phyloP scores from a whole-genome alignment of 129 eudicot species.

The sunflower (Helianthus annuus) region DNA sequence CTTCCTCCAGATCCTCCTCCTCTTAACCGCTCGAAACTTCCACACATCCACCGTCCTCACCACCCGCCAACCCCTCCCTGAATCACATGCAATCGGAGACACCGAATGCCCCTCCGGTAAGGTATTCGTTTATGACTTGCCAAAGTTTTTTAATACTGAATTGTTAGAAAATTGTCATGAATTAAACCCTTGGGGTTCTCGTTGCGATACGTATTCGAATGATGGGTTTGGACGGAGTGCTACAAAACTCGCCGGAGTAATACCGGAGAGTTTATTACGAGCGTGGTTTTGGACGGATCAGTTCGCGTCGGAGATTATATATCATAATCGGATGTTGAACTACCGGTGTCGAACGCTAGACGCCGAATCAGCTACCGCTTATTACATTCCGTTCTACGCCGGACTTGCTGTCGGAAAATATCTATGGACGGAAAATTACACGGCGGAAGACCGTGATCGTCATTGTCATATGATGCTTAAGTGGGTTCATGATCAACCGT shows the following conservation, averaged over 20 bases:
- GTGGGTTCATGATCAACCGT: conserved; percentile 62
- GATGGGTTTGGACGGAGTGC: conserved; percentile 60
- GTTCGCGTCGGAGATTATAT: conserved; percentile 71
- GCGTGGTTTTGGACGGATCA: conserved; percentile 96
- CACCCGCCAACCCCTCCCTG: not conserved
- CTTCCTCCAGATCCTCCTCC: conserved; percentile 36
- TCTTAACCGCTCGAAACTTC: conserved; percentile 48
- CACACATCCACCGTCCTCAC: conserved; percentile 38
- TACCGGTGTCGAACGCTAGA: conserved; percentile 68
- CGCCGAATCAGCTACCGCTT: conserved; percentile 69
- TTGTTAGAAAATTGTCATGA: conserved; percentile 56
- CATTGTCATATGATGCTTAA: conserved; percentile 62
- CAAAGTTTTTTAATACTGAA: conserved; percentile 9
- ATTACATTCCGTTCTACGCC: conserved; percentile 84
- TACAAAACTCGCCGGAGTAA: conserved; percentile 36
- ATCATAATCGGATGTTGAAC: conserved; percentile 63
- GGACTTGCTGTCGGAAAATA: conserved; percentile 84
- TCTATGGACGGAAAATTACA: conserved; percentile 52
- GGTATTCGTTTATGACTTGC: conserved; percentile 48
- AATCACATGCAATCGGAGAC: not conserved
- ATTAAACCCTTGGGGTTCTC: conserved; percentile 62
- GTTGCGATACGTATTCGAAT: conserved; percentile 68
- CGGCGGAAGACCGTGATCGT: conserved; percentile 54
- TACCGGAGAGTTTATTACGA: conserved; percentile 46
- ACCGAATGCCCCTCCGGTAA: conserved; percentile 49